Conservation (phyloP, 371 early-diverging fungal genomes). For the Rhizopus stolonifer region DNA sequence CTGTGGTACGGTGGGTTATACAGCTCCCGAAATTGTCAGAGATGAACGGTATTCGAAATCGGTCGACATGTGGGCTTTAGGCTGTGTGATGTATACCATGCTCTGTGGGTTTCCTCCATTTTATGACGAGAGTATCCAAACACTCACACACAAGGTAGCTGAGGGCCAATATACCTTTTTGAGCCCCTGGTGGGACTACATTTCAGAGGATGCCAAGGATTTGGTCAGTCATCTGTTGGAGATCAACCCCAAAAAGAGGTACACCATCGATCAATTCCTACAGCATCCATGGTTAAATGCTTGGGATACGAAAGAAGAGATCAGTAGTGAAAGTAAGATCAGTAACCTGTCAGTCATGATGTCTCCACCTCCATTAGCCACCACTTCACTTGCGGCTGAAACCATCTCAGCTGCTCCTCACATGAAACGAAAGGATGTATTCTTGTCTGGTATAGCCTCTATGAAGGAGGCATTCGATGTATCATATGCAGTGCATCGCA, state of each 20-base stretch:
- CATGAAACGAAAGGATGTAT: constrained; percentile 22
- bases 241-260: constrained; percentile 81
- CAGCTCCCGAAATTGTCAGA: constrained; percentile 89
- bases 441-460: constrained; percentile 48
- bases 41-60: constrained; percentile 80
- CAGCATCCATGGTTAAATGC: constrained; percentile 27
- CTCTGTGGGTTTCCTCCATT: constrained; percentile 93
- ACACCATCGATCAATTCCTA: constrained; percentile 78
- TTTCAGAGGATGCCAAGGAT: constrained; percentile 73
- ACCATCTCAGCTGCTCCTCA: constrained; percentile 9
- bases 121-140: constrained; percentile 77
- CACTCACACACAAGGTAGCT: constrained; percentile 75
- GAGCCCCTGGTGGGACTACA: constrained; percentile 90
- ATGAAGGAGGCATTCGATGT: constrained; percentile 64
- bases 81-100: constrained; percentile 88
- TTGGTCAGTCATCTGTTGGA: constrained; percentile 78
- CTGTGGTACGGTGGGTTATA: constrained; percentile 90
- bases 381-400: constrained; percentile 25
- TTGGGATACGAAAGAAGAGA: constrained; percentile 4
- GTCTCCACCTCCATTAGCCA: constrained; percentile 24
- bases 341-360: constrained; percentile 6
- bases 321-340: background rate
- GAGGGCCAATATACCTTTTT: constrained; percentile 74
- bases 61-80: constrained; percentile 94
- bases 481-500: constrained; percentile 57